Percentiles rank a stretch among this genome's conserved stretches.
Evolutionary conservation across 2,329 filamentous ascomycete species (phyloP).

Genomic region (Pseudofabraea citricarpa): DNA sequence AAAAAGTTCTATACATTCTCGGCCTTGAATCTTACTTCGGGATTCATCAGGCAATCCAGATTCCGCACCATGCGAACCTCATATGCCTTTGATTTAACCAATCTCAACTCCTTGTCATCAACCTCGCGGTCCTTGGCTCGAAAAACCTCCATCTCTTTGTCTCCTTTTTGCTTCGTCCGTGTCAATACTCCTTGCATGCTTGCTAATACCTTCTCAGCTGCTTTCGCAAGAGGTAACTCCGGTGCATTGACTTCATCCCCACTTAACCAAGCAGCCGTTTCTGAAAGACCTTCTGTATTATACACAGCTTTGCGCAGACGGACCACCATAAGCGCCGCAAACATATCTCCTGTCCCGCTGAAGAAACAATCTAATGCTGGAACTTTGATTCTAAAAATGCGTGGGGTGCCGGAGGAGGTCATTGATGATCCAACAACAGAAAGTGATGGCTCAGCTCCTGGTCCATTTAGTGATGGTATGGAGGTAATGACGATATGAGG

Average conservation of each 20-base stretch:
- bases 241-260: constrained; percentile 63
- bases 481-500: constrained; percentile 94
- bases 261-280: constrained; percentile 67
- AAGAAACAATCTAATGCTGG: constrained; percentile 91
- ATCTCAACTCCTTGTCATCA: constrained; percentile 45
- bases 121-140: constrained; percentile 38
- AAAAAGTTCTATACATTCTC: constrained; percentile 29
- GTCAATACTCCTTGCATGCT: constrained; percentile 86
- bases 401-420: constrained; percentile 57
- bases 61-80: constrained; percentile 83
- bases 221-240: constrained; percentile 76
- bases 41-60: constrained; percentile 60
- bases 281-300: constrained; percentile 40
- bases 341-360: constrained; percentile 97
- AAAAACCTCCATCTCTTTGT: constrained; percentile 54
- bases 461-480: constrained; percentile 58
- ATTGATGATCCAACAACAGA: constrained; percentile 76
- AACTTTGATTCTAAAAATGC: constrained; percentile 85
- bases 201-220: constrained; percentile 80
- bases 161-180: constrained; percentile 61
- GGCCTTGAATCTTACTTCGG: constrained; percentile 59
- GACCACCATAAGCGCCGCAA: constrained; percentile 84
- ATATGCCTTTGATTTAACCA: constrained; percentile 75
- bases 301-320: constrained; percentile 79
- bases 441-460: constrained; percentile 48